Base-by-base conservation (phyloP, 2,329 filamentous ascomycete genomes). In the Pyrenophora seminiperda region DNA sequence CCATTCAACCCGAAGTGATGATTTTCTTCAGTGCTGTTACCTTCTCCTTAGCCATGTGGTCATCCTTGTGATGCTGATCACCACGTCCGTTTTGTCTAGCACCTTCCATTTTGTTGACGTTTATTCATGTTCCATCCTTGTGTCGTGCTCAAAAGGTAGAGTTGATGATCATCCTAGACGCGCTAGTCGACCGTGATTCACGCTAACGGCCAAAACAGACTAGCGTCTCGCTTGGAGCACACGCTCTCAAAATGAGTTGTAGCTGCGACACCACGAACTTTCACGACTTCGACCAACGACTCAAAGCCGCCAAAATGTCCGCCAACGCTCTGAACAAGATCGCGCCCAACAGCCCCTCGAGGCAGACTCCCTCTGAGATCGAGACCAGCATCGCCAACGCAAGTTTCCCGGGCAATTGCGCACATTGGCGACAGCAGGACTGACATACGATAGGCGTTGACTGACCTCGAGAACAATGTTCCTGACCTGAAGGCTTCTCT, bases 391-490 rank as follows among this genome's bases (percentile, higher is more conserved):
- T 99, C 78, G 94, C 94, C 78, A 89, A 88, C 81, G 94, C 63
- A 88, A 81, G 94, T 67, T 37, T 39, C 33, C 37, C 47, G 7
- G n/a, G 19, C 38, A 18, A 48, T 52, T 36, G 51, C 40, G 30
- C 32, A 27, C 27, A 19, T 32, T 45, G 41, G 39, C 39, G 44
- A 46, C 30, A 34, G 18, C 45, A 45, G 17, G 37, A 53, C 63
- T 67, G 53, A 66, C 62, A 51, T 18, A 36, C 37, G 13, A 32
- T 14, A 67, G 63, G 64, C 94, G 82, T 90, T 99, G 95, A 89
- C 84, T 59, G 94, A 99, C 76, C 90, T 99, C 81, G 94, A 99
- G 91, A 92, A 87, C 83, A 97, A 97, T 88, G 96, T 94, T 76
- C 84, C 91, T 78, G 94, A 99, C 82, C 90, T 99, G 82, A 96